phyloP scores from a whole-genome alignment of 2,329 filamentous ascomycete genomes.

The Apiospora malaysiana region DNA sequence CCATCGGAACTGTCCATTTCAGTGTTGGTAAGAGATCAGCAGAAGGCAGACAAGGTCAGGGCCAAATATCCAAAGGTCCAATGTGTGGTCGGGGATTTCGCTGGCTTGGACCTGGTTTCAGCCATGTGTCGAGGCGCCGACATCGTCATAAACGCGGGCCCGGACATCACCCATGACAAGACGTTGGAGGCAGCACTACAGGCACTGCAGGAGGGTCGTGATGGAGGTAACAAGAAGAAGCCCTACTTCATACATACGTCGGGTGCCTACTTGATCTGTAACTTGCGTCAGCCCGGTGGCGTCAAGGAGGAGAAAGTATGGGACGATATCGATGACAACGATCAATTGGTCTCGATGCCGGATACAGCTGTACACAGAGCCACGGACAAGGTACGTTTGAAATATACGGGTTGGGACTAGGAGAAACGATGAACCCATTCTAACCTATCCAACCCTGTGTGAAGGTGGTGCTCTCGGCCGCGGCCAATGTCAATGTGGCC shows the following conservation, averaged over 20 bases:
- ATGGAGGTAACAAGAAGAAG: not conserved
- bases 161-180: constrained; percentile 29
- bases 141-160: constrained; percentile 30
- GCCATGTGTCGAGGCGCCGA: constrained; percentile 26
- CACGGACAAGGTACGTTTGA: constrained; percentile 25
- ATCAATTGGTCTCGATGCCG: constrained; percentile 23
- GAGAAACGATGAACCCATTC: not conserved
- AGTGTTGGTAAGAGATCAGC: constrained; percentile 25
- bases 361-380: constrained; percentile 29
- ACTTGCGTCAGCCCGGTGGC: constrained; percentile 25
- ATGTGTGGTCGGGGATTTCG: constrained; percentile 26
- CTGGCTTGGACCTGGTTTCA: constrained; percentile 21
- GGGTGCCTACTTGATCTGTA: constrained; percentile 30
- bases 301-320: constrained; percentile 24
- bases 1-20: constrained; percentile 25
- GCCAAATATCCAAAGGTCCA: constrained; percentile 27
- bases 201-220: constrained; percentile 22
- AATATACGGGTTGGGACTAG: not conserved
- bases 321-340: constrained; percentile 30
- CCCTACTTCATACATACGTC: constrained; percentile 31
- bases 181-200: constrained; percentile 24
- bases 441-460: not conserved
- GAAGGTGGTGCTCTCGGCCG: constrained; percentile 25
- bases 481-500: constrained; percentile 28
- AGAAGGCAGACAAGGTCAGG: constrained; percentile 25